A percentile compares a stretch with the other conserved stretches of the same genome.
Evolutionary conservation across 352 stramenopile genomes (phyloP).

Genomic region (Globisporangium carolinianum): DNA sequence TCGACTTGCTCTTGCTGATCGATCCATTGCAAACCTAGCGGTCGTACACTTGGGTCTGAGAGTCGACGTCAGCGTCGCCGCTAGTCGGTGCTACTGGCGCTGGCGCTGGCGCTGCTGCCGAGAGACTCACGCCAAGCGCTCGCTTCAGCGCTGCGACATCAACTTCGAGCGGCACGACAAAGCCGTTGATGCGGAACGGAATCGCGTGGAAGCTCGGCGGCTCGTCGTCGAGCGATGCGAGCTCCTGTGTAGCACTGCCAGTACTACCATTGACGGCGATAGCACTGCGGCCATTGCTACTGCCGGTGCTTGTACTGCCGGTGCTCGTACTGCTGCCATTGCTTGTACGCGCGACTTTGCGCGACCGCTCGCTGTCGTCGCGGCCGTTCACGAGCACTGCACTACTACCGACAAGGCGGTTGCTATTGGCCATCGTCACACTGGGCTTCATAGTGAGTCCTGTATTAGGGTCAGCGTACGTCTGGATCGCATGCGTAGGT

Average conservation of each 20-base stretch:
- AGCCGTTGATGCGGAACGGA: conserved; percentile 69
- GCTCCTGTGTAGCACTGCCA: too few species aligned
- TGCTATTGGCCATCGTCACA: conserved; percentile 11
- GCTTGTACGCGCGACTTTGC: conserved; percentile 30
- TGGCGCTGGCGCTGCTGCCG: conserved; percentile 1
- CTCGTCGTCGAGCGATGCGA: conserved; percentile 15
- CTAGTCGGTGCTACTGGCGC: conserved; percentile 1
- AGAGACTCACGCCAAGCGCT: conserved; percentile 26
- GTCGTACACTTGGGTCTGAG: conserved; percentile 5
- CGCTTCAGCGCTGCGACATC: conserved; percentile 55
- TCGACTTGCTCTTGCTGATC: background rate
- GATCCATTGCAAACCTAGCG: conserved; percentile 1
- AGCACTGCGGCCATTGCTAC: background rate
- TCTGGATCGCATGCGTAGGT: conserved; percentile 22
- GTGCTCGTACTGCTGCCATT: conserved; percentile 6
- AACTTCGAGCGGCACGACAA: conserved; percentile 61
- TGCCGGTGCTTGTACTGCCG: background rate
- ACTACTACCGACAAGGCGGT: conserved; percentile 11
- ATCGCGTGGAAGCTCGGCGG: conserved; percentile 47
- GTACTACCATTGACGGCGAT: too few species aligned
- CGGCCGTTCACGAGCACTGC: conserved; percentile 11
- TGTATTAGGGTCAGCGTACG: conserved; percentile 34
- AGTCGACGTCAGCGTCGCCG: background rate
- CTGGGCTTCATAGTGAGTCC: conserved; percentile 10
- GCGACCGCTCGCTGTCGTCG: conserved; percentile 30